Evolutionary conservation across 768 basidiomycete genomes (phyloP), one percentile per base, ranked within the genome.

Genomic region (Plicaturopsis crispa): DNA sequence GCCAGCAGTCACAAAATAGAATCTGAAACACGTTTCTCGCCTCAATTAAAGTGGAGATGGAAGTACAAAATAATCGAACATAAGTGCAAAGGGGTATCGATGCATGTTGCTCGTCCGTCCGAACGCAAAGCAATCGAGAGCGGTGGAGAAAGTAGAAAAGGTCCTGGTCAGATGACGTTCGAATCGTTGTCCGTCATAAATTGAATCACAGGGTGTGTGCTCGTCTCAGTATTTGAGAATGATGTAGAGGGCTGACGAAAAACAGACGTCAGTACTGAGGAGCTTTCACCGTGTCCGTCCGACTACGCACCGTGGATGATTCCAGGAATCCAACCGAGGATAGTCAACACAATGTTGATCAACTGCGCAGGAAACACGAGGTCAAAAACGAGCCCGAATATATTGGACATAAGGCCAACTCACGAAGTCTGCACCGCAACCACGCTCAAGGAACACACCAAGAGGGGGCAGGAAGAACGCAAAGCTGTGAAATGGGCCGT

Each of bases 381-480:
- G 24, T 39, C 21, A 30, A 28, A 36, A 42, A 31, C 46, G 34
- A 34, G 28, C 19, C 31, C 21, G 28, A 35, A 35, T 32, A 13
- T 24, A 22, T 14, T 31, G 18, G 51, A 40, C 16, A 31, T 36
- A 31, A 11, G 20, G 10, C 42, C 37, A 28, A 72, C 79, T 36
- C 51, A 84, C 78, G 31, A 93, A 60, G 56, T 92, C 88, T 16
- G 73, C 76, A 24, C 67, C 64, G 55, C 88, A 92, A 18, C 91
- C 91, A 38, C 86, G 73, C 65, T 93, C 89, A 18, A 93, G 62
- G 65, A 91, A 90, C 18, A 94, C 91, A 40, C 82, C 89, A 2
- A 94, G 54, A 42, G 91, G 91, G 7, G 89, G 87, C 11, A 89
- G 50, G 55, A 88, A 48, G 60, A 89, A 68, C 42, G 85, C 85